Conservation (phyloP, 768 basidiomycete genomes). For the Tephrocybe sp. region DNA sequence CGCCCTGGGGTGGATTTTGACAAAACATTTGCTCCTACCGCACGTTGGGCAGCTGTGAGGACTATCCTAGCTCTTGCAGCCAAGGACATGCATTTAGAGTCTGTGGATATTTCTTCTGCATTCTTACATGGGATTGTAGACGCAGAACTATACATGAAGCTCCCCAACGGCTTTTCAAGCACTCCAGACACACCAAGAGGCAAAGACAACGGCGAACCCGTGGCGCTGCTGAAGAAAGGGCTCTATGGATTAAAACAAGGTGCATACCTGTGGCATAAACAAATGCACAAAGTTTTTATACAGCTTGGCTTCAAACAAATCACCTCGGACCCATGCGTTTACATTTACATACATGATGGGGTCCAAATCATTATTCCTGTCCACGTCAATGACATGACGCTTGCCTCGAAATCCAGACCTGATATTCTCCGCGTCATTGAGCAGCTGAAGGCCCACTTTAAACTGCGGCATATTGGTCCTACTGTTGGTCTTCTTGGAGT, state of each 20-base stretch:
- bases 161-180: neutral
- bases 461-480: neutral
- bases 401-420: neutral
- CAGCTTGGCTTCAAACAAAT: neutral
- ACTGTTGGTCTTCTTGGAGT: slow-evolving; percentile 3
- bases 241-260: neutral
- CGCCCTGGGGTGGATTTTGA: slow-evolving; percentile 36
- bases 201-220: neutral
- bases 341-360: neutral
- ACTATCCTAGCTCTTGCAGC: neutral
- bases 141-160: neutral
- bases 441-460: neutral
- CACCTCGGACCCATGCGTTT: neutral
- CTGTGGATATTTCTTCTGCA: neutral
- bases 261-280: neutral
- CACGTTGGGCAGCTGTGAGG: neutral
- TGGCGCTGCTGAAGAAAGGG: neutral
- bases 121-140: neutral
- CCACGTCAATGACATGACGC: neutral
- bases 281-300: neutral
- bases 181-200: no score
- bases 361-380: neutral
- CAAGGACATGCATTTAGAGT: neutral
- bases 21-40: slow-evolving; percentile 30
- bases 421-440: neutral